A percentile compares a stretch with the other conserved stretches of the same genome.
Conservation (phyloP, 306 rosid species). For the Sesbania bispinosa region DNA sequence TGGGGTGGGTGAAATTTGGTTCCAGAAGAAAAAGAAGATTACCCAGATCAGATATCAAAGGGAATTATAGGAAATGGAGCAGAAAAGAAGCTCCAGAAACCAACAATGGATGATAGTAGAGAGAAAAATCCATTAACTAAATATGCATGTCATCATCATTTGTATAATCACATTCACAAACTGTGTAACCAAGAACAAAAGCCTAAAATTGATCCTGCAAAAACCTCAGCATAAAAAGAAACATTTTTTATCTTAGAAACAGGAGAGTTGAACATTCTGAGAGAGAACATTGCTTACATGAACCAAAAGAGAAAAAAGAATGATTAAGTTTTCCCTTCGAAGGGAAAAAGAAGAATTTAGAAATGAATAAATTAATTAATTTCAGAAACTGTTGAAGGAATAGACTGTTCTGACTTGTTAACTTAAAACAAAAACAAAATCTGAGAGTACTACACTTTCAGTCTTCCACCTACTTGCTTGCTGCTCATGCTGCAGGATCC, state of each 20-base stretch:
- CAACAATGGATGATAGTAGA: no score
- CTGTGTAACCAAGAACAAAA: neutral
- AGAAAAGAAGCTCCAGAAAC: no score
- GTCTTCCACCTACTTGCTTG: constrained; percentile 16
- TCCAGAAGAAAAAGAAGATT: constrained; percentile 3
- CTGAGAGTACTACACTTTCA: constrained; percentile 7
- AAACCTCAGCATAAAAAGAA: neutral
- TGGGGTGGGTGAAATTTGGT: constrained; percentile 8
- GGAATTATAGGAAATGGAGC: constrained; percentile 3
- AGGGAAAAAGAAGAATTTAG: constrained; percentile 1
- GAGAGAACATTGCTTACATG: constrained; percentile 23
- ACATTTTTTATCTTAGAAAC: neutral
- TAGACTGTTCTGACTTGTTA: constrained; percentile 30
- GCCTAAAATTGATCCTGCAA: constrained; percentile 5
- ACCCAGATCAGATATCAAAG: constrained; percentile 31
- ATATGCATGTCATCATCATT: constrained; percentile 27
- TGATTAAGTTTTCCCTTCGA: constrained; percentile 18
- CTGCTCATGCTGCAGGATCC: constrained; percentile 32
- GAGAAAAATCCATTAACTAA: neutral
- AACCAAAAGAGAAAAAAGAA: constrained; percentile 3
- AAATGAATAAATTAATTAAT: constrained; percentile 18
- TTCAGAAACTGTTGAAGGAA: constrained; percentile 16
- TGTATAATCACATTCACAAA: neutral
- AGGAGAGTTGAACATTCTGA: neutral
- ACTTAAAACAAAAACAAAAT: constrained; percentile 24